A percentile compares a stretch with the other conserved stretches of the same genome.
Evolutionary conservation across 306 rosid genomes (phyloP).

Genomic region (Cicer cuneatum): DNA sequence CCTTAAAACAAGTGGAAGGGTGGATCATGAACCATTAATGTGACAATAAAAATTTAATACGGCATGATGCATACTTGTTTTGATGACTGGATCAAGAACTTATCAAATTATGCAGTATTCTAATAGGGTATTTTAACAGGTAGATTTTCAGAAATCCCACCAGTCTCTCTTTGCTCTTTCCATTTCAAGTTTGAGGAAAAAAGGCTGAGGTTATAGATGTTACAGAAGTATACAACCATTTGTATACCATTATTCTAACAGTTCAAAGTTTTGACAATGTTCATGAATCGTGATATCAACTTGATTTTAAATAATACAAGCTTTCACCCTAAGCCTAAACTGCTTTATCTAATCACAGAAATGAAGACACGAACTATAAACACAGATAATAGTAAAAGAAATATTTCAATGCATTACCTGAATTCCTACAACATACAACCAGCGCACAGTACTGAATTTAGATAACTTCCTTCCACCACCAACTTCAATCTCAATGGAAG

Average conservation of each 20-base stretch:
- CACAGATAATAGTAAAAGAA: conserved; percentile 29
- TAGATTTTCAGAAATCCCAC: background rate
- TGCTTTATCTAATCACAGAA: conserved; percentile 7
- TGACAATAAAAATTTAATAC: conserved; percentile 8
- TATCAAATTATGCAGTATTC: background rate
- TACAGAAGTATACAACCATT: background rate
- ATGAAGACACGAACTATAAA: background rate
- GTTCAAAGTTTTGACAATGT: background rate
- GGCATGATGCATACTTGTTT: background rate
- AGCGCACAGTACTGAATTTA: conserved; percentile 77
- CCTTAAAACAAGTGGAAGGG: background rate
- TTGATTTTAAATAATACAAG: conserved; percentile 13
- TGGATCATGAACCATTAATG: conserved; percentile 24
- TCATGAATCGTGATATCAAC: conserved; percentile 15
- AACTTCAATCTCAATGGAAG: conserved; percentile 87
- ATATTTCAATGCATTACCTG: conserved; percentile 63
- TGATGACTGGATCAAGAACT: background rate
- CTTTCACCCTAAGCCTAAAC: conserved; percentile 28
- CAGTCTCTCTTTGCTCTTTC: background rate
- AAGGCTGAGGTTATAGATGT: background rate
- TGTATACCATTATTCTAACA: background rate
- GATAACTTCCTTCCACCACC: conserved; percentile 98
- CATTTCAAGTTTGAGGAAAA: background rate
- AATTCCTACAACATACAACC: conserved; percentile 86
- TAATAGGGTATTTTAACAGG: conserved; percentile 13